phyloP scores from a whole-genome alignment of 2,329 filamentous ascomycete species.

The Calonectria crousiana region DNA sequence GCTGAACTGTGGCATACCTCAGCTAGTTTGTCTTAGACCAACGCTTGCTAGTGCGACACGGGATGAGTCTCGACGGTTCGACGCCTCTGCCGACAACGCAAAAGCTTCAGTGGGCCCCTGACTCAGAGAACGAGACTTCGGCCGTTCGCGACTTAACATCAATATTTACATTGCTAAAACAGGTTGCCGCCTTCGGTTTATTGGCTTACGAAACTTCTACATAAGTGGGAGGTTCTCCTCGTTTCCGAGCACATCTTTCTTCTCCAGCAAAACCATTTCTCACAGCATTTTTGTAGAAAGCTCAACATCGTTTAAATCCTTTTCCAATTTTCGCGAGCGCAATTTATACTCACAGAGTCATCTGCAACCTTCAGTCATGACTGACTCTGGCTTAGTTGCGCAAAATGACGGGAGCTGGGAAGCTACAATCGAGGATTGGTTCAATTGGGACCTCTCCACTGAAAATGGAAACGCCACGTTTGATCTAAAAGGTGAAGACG shows the following conservation, averaged over 20 bases:
- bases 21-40: neutral
- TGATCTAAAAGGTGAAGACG: neutral
- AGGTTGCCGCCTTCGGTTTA: neutral
- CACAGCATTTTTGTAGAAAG: neutral
- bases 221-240: neutral
- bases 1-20: too few relatives aligned
- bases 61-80: neutral
- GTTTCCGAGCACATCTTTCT: neutral
- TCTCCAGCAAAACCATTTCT: neutral
- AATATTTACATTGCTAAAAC: neutral
- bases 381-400: neutral
- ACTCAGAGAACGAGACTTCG: neutral
- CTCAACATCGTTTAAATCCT: neutral
- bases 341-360: neutral
- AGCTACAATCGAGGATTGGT: neutral
- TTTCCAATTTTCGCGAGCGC: too few relatives aligned
- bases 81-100: neutral
- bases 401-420: neutral
- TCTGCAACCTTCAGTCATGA: neutral
- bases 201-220: neutral
- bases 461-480: neutral
- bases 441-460: neutral
- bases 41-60: neutral
- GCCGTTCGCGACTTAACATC: neutral
- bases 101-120: neutral